Evolutionary conservation across 1,284 basidiomycete genomes (phyloP).

Genomic region (Tylopilus orsonianus): DNA sequence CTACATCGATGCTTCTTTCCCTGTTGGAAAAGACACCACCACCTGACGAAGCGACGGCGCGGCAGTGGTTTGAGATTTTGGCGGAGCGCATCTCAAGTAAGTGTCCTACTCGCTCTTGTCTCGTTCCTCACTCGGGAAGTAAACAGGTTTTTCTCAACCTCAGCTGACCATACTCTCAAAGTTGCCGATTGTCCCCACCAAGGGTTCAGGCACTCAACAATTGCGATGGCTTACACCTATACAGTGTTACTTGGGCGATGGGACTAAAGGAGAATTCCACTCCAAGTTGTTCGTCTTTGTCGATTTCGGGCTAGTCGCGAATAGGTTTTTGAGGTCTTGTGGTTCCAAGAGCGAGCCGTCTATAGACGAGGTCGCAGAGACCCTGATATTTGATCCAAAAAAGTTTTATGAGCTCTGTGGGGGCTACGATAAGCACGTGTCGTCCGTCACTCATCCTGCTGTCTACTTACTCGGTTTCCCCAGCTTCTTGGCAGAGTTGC

Average conservation of each 20-base stretch:
- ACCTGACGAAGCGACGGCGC: constrained; percentile 52
- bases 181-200: constrained; percentile 56
- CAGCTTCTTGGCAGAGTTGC: constrained; percentile 82
- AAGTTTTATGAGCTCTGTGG: constrained; percentile 70
- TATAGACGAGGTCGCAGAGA: constrained; percentile 73
- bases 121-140: neutral
- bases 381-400: constrained; percentile 62
- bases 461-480: neutral
- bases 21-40: constrained; percentile 69
- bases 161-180: constrained; percentile 41
- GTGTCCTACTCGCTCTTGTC: constrained; percentile 7
- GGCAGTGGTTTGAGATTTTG: constrained; percentile 76
- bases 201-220: constrained; percentile 27
- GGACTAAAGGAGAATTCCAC: constrained; percentile 56
- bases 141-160: constrained; percentile 24
- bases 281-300: constrained; percentile 85
- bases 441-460: neutral
- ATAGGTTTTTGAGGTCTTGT: constrained; percentile 82
- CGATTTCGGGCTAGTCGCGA: constrained; percentile 84
- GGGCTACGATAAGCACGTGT: constrained; percentile 59
- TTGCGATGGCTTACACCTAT: constrained; percentile 56
- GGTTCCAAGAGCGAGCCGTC: constrained; percentile 90
- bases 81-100: constrained; percentile 71
- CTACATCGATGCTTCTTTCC: constrained; percentile 61
- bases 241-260: constrained; percentile 68